These are phyloP conservation scores for Penicillium glabrum DNA, from an alignment of 2,329 filamentous ascomycete species.

Conservation along the genomic window DNA sequence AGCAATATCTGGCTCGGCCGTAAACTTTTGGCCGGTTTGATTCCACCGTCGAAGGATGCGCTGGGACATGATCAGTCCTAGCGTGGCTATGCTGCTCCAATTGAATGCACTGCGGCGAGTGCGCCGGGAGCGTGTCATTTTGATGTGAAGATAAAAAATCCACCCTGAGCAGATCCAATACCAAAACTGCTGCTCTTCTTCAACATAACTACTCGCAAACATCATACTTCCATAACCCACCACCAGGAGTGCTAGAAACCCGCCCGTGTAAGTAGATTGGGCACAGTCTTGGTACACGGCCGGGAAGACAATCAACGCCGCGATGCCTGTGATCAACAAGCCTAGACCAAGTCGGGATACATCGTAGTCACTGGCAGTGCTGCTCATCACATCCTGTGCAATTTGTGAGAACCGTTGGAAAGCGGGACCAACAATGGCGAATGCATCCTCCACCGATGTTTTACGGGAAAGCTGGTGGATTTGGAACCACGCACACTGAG, in stretches of 20 bases:
- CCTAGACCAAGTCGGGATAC: slow-evolving; percentile 51
- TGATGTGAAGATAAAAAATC: slow-evolving; percentile 50
- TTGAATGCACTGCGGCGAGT: background rate
- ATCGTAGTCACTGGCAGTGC: slow-evolving; percentile 90
- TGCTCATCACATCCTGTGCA: slow-evolving; percentile 79
- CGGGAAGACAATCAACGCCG: slow-evolving; percentile 41
- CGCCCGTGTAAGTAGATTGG: slow-evolving; percentile 26
- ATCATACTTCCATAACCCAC: slow-evolving; percentile 79
- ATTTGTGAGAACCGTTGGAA: slow-evolving; percentile 61
- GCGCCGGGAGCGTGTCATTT: slow-evolving; percentile 11
- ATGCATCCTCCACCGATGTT: slow-evolving; percentile 6
- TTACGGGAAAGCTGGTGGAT: slow-evolving; percentile 23
- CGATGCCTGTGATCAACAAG: slow-evolving; percentile 39
- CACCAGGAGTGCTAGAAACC: slow-evolving; percentile 53
- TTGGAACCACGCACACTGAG: slow-evolving; percentile 69
- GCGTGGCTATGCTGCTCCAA: slow-evolving; percentile 18
- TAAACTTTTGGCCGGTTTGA: slow-evolving; percentile 94
- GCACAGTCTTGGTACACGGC: slow-evolving; percentile 30
- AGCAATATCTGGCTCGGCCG: slow-evolving; percentile 85
- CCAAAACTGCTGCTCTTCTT: slow-evolving; percentile 99
- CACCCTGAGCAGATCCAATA: slow-evolving; percentile 71
- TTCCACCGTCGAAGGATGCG: slow-evolving; percentile 82
- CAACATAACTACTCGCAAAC: slow-evolving; percentile 97
- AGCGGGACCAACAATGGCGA: slow-evolving; percentile 23
- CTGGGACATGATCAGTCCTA: slow-evolving; percentile 60